phyloP scores from a whole-genome alignment of 2,329 filamentous ascomycete genomes.

The Ramularia collo-cygni region DNA sequence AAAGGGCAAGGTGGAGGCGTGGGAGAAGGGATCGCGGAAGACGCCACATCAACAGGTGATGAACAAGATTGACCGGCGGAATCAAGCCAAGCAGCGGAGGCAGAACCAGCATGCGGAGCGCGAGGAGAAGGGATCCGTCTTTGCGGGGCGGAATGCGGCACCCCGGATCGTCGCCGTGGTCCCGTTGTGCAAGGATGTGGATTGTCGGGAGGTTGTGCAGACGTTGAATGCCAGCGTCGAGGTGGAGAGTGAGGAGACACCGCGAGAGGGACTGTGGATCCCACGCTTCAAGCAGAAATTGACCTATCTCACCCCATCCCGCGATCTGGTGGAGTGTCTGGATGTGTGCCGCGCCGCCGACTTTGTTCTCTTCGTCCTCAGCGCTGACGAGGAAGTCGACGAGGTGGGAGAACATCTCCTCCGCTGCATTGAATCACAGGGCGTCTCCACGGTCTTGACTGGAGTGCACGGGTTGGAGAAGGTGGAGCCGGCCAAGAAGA shows the following conservation, averaged over 20 bases:
- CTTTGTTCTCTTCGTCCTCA: constrained; percentile 81
- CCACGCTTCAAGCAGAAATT: constrained; percentile 94
- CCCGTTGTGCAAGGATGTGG: constrained; percentile 68
- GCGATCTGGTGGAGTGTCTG: constrained; percentile 68
- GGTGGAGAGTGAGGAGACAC: constrained; percentile 57
- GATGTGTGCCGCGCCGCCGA: constrained; percentile 86
- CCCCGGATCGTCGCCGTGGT: constrained; percentile 84
- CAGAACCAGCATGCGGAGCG: constrained; percentile 77
- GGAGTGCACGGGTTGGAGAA: constrained; percentile 66
- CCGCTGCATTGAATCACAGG: constrained; percentile 83
- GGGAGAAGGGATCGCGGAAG: constrained; percentile 68
- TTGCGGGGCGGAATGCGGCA: constrained; percentile 78
- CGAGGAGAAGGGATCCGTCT: constrained; percentile 70
- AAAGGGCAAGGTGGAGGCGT: constrained; percentile 74
- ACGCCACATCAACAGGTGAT: constrained; percentile 94
- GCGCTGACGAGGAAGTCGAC: constrained; percentile 76
- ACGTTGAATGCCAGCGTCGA: constrained; percentile 74
- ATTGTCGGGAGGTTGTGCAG: constrained; percentile 59
- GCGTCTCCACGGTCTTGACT: constrained; percentile 85
- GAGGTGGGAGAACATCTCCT: constrained; percentile 77
- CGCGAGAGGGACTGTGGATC: constrained; percentile 35
- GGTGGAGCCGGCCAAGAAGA: constrained; percentile 72
- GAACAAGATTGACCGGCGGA: constrained; percentile 92
- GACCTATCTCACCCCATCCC: constrained; percentile 70
- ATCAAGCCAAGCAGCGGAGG: constrained; percentile 88